Percentiles rank a stretch among this genome's conserved stretches.
Conservation (phyloP, 129 eudicot species). For the Centaurea solstitialis region DNA sequence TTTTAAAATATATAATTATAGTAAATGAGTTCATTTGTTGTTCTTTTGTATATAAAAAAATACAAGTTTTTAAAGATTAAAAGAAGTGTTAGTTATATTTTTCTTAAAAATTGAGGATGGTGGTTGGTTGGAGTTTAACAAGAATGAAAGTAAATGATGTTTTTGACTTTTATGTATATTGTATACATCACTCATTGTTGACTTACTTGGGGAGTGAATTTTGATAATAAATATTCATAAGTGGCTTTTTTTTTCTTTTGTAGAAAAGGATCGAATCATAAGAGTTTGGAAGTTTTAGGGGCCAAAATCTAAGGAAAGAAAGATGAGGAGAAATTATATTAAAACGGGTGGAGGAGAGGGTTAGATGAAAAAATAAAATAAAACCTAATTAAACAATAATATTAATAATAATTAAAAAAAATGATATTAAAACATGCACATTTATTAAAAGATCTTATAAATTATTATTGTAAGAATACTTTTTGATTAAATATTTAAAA, state of each 20-base stretch:
- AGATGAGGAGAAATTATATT: no score
- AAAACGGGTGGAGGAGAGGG: no score
- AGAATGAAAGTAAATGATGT: not conserved
- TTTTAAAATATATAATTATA: not conserved
- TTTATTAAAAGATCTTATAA: no score
- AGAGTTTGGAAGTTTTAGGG: not conserved
- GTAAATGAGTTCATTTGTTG: not conserved
- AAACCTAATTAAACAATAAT: no score
- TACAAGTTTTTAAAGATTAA: not conserved
- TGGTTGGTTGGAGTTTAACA: not conserved
- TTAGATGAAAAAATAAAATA: no score
- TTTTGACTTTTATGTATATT: not conserved
- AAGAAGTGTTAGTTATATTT: not conserved
- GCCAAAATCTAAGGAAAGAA: not conserved
- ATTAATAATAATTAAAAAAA: no score
- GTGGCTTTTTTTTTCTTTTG: not conserved
- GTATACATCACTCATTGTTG: not conserved
- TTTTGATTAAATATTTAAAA: no score
- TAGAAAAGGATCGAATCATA: not conserved
- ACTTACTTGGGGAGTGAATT: not conserved
- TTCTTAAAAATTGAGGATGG: not conserved
- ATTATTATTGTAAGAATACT: no score
- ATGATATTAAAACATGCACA: no score
- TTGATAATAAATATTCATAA: not conserved
- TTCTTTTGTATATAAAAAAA: not conserved